Conservation (phyloP, 2,329 filamentous ascomycete species). For the Aspergillus chevalieri region DNA sequence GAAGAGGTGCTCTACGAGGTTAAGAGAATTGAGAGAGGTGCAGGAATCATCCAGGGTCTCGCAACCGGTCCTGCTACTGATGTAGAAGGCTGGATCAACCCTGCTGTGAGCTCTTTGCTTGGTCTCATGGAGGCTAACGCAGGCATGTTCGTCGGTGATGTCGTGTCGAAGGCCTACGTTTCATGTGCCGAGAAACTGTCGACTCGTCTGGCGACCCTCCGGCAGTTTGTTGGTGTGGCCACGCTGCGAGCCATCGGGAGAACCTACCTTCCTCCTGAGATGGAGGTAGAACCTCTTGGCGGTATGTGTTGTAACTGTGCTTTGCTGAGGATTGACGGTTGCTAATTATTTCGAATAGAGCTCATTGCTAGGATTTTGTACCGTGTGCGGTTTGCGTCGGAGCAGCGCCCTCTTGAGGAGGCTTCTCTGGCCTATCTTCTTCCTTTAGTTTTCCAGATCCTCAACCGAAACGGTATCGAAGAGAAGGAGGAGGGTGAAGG, state of each 20-base stretch:
- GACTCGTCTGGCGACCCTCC: conserved; percentile 65
- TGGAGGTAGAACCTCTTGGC: conserved; percentile 74
- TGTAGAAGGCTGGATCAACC: conserved; percentile 78
- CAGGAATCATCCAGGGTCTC: conserved; percentile 77
- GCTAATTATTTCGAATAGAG: conserved; percentile 21
- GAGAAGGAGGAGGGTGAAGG: conserved; percentile 69
- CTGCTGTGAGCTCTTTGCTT: conserved; percentile 66
- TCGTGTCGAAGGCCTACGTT: conserved; percentile 71
- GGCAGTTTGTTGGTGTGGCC: conserved; percentile 80
- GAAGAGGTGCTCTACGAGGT: conserved; percentile 63
- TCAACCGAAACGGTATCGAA: conserved; percentile 70
- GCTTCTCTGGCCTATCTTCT: conserved; percentile 83
- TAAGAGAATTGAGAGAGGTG: conserved; percentile 68
- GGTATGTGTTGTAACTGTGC: conserved; percentile 34
- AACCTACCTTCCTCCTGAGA: conserved; percentile 62
- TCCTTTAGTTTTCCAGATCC: conserved; percentile 70
- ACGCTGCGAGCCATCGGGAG: conserved; percentile 74
- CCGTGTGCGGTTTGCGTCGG: conserved; percentile 78
- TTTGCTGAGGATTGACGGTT: neutral
- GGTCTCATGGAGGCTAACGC: conserved; percentile 70
- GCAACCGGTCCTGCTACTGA: conserved; percentile 85
- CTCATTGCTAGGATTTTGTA: conserved; percentile 86
- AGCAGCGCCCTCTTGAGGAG: conserved; percentile 88
- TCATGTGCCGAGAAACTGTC: conserved; percentile 71
- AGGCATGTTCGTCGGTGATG: conserved; percentile 72